Conservation (phyloP, 2,329 filamentous ascomycete genomes). For the Xylariaceae sp. region DNA sequence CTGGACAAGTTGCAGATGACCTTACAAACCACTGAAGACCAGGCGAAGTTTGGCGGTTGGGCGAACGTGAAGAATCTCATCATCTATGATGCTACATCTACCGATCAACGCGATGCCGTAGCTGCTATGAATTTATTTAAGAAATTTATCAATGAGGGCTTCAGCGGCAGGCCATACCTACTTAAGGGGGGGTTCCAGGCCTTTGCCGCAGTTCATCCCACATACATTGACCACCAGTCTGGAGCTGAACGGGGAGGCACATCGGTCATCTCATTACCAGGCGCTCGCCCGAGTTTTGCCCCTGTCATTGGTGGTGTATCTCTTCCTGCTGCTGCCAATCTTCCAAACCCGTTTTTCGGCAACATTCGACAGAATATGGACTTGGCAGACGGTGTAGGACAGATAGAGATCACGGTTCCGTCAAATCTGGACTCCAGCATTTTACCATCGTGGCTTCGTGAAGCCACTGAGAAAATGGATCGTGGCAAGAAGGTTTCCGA, state of each 20-base stretch:
- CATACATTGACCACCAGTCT: constrained; percentile 53
- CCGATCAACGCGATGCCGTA: constrained; percentile 72
- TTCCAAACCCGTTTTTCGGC: constrained; percentile 83
- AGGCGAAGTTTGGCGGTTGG: constrained; percentile 72
- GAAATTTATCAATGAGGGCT: constrained; percentile 85
- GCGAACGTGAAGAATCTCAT: constrained; percentile 67
- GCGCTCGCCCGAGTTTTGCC: constrained; percentile 46
- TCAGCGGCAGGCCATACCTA: constrained; percentile 66
- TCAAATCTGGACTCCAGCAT: constrained; percentile 41
- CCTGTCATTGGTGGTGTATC: constrained; percentile 87
- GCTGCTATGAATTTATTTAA: constrained; percentile 83
- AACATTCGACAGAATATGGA: constrained; percentile 98
- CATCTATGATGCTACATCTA: constrained; percentile 77
- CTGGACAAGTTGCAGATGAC: constrained; percentile 82
- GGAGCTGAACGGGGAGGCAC: constrained; percentile 48
- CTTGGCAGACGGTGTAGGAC: constrained; percentile 85
- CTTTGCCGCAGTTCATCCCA: constrained; percentile 63
- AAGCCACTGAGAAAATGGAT: constrained; percentile 61
- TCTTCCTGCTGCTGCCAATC: constrained; percentile 64
- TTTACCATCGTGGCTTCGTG: constrained; percentile 72
- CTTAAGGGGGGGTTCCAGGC: constrained; percentile 75
- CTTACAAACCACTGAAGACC: constrained; percentile 67
- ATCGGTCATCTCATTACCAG: constrained; percentile 41
- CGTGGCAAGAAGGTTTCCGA: constrained; percentile 76
- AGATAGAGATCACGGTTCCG: constrained; percentile 56